phyloP scores from a whole-genome alignment of 1,284 basidiomycete species.

The Trichosporon inkin region DNA sequence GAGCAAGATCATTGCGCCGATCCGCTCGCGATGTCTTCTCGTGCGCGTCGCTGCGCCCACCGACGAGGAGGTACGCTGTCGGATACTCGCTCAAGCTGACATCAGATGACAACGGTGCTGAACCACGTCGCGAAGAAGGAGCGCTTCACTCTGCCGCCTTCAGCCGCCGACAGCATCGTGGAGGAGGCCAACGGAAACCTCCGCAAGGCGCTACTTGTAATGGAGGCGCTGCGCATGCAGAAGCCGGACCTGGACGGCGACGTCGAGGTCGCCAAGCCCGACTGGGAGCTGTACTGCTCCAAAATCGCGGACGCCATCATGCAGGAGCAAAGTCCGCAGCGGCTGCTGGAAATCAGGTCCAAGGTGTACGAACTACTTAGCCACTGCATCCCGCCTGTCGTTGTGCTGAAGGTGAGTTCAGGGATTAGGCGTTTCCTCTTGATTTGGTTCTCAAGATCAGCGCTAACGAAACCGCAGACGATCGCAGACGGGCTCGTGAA shows the following conservation, averaged over 20 bases:
- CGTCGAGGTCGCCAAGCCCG: slow-evolving; percentile 83
- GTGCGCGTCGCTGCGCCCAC: slow-evolving; percentile 88
- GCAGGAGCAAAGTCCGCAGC: slow-evolving; percentile 85
- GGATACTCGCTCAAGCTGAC: not conserved
- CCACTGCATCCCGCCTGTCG: slow-evolving; percentile 94
- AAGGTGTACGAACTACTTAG: slow-evolving; percentile 95
- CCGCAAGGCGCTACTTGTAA: slow-evolving; percentile 86
- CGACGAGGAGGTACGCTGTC: slow-evolving; percentile 63
- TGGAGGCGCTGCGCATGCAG: slow-evolving; percentile 96
- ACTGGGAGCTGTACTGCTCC: slow-evolving; percentile 97
- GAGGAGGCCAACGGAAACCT: slow-evolving; percentile 83
- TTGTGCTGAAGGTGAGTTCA: slow-evolving; percentile 72
- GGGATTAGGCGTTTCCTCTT: not conserved
- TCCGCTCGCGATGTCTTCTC: slow-evolving; percentile 89
- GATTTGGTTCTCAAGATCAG: not conserved
- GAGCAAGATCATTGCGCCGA: slow-evolving; percentile 92
- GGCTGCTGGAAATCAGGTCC: slow-evolving; percentile 82
- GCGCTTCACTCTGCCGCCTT: slow-evolving; percentile 71
- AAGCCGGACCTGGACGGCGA: slow-evolving; percentile 70
- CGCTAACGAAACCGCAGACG: slow-evolving; percentile 57
- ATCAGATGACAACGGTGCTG: slow-evolving; percentile 75
- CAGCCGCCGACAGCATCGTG: slow-evolving; percentile 69
- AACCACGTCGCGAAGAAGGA: slow-evolving; percentile 77
- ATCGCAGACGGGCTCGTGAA: slow-evolving; percentile 80
- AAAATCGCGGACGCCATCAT: slow-evolving; percentile 92